Percentiles rank a stretch among this genome's conserved stretches.
phyloP scores from a whole-genome alignment of 2,329 filamentous ascomycete species.

The Aspergillus novofumigatus region DNA sequence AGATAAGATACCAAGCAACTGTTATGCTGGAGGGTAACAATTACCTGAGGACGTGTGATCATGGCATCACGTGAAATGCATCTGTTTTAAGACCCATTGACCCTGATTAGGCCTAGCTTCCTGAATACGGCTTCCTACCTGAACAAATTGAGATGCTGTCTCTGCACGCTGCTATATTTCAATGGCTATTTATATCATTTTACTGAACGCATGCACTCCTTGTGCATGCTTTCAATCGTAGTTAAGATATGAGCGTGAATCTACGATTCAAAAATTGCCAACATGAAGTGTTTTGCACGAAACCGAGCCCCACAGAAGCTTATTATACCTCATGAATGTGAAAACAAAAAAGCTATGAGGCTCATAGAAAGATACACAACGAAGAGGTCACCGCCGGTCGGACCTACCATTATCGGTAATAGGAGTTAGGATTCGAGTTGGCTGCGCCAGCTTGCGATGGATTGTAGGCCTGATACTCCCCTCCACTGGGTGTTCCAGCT shows the following conservation, averaged over 20 bases:
- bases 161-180: background rate
- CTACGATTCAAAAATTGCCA: background rate
- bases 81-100: background rate
- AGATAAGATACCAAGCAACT: background rate
- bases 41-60: background rate
- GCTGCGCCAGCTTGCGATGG: slow-evolving; percentile 27
- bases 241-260: background rate
- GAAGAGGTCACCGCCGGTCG: background rate
- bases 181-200: background rate
- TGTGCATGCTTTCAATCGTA: background rate
- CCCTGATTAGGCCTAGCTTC: background rate
- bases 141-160: too few relatives aligned
- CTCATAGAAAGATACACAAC: background rate
- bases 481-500: slow-evolving; percentile 19
- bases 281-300: background rate
- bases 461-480: slow-evolving; percentile 36
- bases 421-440: slow-evolving; percentile 36
- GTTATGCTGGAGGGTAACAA: background rate
- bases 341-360: background rate
- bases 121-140: too few relatives aligned
- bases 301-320: background rate
- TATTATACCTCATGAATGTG: background rate
- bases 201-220: background rate
- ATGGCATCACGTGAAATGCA: background rate
- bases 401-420: slow-evolving; percentile 29